Conservation (phyloP, 805 yeast genomes). For the Hanseniaspora thailandica region DNA sequence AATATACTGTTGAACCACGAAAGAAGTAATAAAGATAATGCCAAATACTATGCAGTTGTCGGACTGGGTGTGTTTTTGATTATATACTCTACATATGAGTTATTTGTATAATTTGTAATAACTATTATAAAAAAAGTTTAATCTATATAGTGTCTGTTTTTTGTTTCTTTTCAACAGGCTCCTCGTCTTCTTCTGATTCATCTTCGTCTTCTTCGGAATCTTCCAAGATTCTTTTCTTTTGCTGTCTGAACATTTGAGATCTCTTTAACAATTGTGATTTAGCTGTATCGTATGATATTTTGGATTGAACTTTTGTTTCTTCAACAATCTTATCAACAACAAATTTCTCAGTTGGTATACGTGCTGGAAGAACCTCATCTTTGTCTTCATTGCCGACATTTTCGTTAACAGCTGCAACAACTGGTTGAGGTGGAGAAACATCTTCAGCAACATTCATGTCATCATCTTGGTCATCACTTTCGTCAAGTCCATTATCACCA, state of each 20-base stretch:
- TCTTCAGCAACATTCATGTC: not conserved
- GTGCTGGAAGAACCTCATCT: not conserved
- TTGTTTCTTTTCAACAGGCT: not conserved
- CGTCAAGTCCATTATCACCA: conserved; percentile 21
- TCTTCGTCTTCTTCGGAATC: not conserved
- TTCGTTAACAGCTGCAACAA: not conserved
- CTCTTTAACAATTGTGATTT: conserved; percentile 18
- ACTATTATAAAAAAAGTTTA: not conserved
- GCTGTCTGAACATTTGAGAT: not conserved
- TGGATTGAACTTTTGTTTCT: conserved; percentile 12
- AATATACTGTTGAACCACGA: conserved; percentile 45
- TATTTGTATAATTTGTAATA: conserved; percentile 33
- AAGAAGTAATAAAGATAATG: conserved; percentile 34
- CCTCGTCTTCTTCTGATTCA: not conserved
- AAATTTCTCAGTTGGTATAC: not conserved
- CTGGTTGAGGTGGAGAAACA: not conserved
- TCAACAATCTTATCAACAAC: conserved; percentile 2
- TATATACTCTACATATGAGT: conserved; percentile 59
- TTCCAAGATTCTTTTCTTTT: conserved; percentile 1
- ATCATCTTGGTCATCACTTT: conserved; percentile 13
- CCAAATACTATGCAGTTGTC: conserved; percentile 51
- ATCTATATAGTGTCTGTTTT: not conserved
- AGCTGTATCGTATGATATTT: conserved; percentile 22
- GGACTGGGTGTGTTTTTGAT: conserved; percentile 65
- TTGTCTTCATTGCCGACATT: not conserved